Conservation (phyloP, 2,329 filamentous ascomycete genomes). For the Aspergillus sp. region DNA sequence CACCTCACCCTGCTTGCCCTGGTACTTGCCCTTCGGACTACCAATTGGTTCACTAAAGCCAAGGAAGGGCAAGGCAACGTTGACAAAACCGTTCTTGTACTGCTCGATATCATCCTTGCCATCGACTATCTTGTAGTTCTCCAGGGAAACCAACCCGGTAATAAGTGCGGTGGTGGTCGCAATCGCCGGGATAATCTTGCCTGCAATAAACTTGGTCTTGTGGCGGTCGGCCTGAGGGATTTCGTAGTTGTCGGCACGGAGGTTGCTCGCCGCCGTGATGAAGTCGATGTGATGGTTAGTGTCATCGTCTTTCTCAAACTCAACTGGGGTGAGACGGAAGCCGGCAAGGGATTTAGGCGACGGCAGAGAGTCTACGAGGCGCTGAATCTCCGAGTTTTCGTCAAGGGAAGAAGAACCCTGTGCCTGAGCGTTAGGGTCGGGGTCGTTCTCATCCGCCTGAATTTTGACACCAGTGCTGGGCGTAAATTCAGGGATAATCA, state of each 20-base stretch:
- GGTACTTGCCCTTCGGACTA: slow-evolving; percentile 86
- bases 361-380: slow-evolving; percentile 65
- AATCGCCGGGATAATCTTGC: slow-evolving; percentile 98
- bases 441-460: slow-evolving; percentile 89
- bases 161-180: slow-evolving; percentile 94
- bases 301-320: slow-evolving; percentile 98
- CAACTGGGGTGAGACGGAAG: slow-evolving; percentile 83
- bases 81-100: slow-evolving; percentile 99
- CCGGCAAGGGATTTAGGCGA: slow-evolving; percentile 71
- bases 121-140: slow-evolving; percentile 93
- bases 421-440: slow-evolving; percentile 71
- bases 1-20: slow-evolving; percentile 66
- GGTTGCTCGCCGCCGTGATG: slow-evolving; percentile 92
- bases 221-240: slow-evolving; percentile 86
- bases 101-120: slow-evolving; percentile 95
- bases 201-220: slow-evolving; percentile 99
- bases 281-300: slow-evolving; percentile 98
- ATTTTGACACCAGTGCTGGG: slow-evolving; percentile 91
- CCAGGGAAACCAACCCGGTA: slow-evolving; percentile 83
- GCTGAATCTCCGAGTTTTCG: slow-evolving; percentile 59
- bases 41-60: slow-evolving; percentile 95
- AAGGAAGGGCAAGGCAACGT: slow-evolving; percentile 92
- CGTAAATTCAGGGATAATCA: slow-evolving; percentile 92
- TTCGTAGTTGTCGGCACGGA: slow-evolving; percentile 96
- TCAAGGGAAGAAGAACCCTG: slow-evolving; percentile 57